Conservation (phyloP, 1,284 basidiomycete species). For the Malassezia sp. region DNA sequence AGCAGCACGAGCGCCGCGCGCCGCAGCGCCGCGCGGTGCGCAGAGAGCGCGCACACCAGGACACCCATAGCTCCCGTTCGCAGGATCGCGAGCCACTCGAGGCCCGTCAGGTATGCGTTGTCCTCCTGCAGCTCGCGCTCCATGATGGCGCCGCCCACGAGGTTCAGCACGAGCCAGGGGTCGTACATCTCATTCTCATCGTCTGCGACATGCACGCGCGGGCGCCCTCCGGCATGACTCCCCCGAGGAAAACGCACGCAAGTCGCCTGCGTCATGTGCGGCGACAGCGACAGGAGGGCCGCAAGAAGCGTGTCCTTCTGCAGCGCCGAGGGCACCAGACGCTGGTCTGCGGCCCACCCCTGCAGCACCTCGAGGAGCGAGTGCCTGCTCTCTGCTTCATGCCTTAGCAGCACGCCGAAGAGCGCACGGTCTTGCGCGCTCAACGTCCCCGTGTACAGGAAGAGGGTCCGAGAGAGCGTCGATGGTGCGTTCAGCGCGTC, state of each 20-base stretch:
- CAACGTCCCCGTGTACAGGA: slow-evolving; percentile 63
- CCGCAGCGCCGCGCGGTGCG: slow-evolving; percentile 57
- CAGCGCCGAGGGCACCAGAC: slow-evolving; percentile 3
- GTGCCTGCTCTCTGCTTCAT: slow-evolving; percentile 61
- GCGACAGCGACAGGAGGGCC: slow-evolving; percentile 61
- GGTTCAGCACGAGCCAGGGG: slow-evolving; percentile 63
- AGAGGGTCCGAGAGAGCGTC: slow-evolving; percentile 56
- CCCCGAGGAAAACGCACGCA: slow-evolving; percentile 62
- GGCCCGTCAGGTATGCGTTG: slow-evolving; percentile 51
- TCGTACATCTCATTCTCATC: slow-evolving; percentile 54
- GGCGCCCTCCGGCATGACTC: slow-evolving; percentile 17
- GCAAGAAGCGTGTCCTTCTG: slow-evolving; percentile 49
- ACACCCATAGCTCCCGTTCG: slow-evolving; percentile 68
- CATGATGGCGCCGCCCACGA: slow-evolving; percentile 58
- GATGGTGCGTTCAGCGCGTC: slow-evolving; percentile 68
- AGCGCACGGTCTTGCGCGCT: slow-evolving; percentile 58
- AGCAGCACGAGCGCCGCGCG: slow-evolving; percentile 49
- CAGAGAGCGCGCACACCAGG: slow-evolving; percentile 62
- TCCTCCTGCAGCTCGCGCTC: slow-evolving; percentile 46
- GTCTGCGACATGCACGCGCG: slow-evolving; percentile 6
- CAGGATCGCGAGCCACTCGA: slow-evolving; percentile 74
- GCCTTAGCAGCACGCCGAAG: slow-evolving; percentile 63
- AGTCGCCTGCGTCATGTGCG: slow-evolving; percentile 59
- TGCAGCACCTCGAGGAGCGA: slow-evolving; percentile 50
- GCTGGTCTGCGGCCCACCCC: slow-evolving; percentile 8